These are phyloP conservation scores for Paramecium caudatum DNA, from an alignment of 73 alveolate genomes.

Conservation along the genomic window DNA sequence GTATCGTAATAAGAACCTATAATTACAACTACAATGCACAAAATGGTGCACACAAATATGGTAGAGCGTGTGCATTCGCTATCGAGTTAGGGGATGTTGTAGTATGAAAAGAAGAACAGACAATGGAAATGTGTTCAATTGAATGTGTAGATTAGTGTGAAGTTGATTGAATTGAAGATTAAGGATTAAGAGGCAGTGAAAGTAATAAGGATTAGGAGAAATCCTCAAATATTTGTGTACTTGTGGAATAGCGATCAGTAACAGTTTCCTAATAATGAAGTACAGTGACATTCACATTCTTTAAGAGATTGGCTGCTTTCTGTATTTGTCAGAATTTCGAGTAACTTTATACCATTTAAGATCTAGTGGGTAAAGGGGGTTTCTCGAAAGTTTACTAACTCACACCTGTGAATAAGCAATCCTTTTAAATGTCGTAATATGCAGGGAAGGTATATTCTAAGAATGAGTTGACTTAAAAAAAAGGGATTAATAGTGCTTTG, in stretches of 20 bases:
- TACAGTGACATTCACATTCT: slow-evolving; percentile 3
- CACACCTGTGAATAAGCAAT: background rate
- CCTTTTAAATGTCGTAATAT: background rate
- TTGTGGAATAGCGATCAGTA: slow-evolving; percentile 47
- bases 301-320: background rate
- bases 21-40: background rate
- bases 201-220: slow-evolving; percentile 41
- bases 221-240: background rate
- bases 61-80: background rate
- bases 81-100: background rate
- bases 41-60: background rate
- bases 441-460: slow-evolving; percentile 60
- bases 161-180: slow-evolving; percentile 9
- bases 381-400: slow-evolving; percentile 53
- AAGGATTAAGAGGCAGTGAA: slow-evolving; percentile 4
- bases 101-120: background rate
- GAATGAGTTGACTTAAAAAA: background rate
- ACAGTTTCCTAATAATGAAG: background rate
- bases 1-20: background rate
- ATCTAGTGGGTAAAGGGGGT: slow-evolving; percentile 57
- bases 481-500: background rate
- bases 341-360: slow-evolving; percentile 18
- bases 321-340: slow-evolving; percentile 52
- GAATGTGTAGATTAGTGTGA: background rate
- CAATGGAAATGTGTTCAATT: background rate